phyloP scores from a whole-genome alignment of 495 filamentous ascomycete species.

The Aspergillus olivimuriae region DNA sequence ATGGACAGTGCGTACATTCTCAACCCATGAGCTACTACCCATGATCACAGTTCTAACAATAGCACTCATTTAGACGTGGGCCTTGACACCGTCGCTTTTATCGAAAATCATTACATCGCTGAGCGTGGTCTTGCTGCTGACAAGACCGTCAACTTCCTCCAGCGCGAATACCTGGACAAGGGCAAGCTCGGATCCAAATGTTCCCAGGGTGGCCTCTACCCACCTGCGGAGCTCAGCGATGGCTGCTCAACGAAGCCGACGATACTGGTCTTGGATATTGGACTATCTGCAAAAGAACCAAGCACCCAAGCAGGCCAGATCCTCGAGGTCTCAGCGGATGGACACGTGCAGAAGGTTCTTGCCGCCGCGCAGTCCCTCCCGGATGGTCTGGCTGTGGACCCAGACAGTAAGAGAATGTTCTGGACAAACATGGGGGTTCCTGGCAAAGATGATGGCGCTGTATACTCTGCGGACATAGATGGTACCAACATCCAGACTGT shows the following conservation, averaged over 20 bases:
- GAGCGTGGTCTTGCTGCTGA: conserved; percentile 34
- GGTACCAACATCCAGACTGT: conserved; percentile 28
- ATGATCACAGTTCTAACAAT: too few species aligned
- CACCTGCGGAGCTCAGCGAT: conserved; percentile 2
- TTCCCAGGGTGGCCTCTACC: conserved; percentile 23
- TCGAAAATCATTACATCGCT: conserved; percentile 36
- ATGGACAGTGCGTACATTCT: conserved; percentile 26
- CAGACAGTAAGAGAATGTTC: conserved; percentile 30
- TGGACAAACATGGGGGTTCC: conserved; percentile 48
- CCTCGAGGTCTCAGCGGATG: conserved; percentile 14
- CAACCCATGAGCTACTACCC: not conserved
- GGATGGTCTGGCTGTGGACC: conserved; percentile 40
- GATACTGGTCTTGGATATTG: conserved; percentile 23
- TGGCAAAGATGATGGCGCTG: conserved; percentile 32
- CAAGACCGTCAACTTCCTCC: conserved; percentile 33
- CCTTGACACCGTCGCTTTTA: conserved; percentile 45
- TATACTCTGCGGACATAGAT: conserved; percentile 35
- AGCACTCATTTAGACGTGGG: conserved; percentile 39
- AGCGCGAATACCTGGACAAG: conserved; percentile 33
- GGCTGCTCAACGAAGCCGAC: conserved; percentile 1
- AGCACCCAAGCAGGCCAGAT: conserved; percentile 16
- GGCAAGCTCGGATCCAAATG: conserved; percentile 28
- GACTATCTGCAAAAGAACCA: conserved; percentile 15
- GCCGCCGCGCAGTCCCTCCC: conserved; percentile 29
- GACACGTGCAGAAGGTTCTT: conserved; percentile 14